Conservation (phyloP, 2,329 filamentous ascomycete genomes). For the Fusarium redolens region DNA sequence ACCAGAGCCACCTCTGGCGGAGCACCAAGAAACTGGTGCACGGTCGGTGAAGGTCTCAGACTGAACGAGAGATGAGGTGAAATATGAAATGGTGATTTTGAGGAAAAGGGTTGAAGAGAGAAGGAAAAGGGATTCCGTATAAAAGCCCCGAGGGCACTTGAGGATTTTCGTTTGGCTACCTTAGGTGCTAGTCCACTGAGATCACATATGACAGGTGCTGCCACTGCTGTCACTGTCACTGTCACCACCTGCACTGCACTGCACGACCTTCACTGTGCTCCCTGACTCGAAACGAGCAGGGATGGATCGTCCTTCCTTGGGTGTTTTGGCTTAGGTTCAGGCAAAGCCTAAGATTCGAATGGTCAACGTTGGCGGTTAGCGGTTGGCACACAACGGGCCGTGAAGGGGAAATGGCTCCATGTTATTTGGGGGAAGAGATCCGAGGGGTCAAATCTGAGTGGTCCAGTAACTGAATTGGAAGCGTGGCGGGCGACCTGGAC, state of each 20-base stretch:
- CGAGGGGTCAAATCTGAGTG: constrained; percentile 24
- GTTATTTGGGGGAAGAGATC: constrained; percentile 5
- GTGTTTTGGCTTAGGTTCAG: constrained; percentile 17
- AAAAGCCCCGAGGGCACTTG: not conserved
- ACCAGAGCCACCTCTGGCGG: constrained; percentile 31
- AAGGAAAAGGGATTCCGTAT: not conserved
- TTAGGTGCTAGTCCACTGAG: not conserved
- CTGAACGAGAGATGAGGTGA: constrained; percentile 2
- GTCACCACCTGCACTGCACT: not conserved
- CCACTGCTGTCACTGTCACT: constrained; percentile 1
- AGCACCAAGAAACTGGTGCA: constrained; percentile 23
- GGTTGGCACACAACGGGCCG: constrained; percentile 16
- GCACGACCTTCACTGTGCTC: not conserved
- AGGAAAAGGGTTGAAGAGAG: not conserved
- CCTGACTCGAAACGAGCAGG: constrained; percentile 33
- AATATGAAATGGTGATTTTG: not conserved
- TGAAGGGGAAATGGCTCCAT: not conserved
- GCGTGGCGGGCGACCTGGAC: constrained; percentile 32
- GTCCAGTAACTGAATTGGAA: constrained; percentile 10
- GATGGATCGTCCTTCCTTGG: constrained; percentile 18
- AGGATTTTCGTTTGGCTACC: not conserved
- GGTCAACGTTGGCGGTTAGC: constrained; percentile 6
- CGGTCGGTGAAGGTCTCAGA: not conserved
- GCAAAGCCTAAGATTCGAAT: constrained; percentile 5
- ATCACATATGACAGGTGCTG: constrained; percentile 17